Evolutionary conservation across 495 filamentous ascomycete genomes (phyloP).

Genomic region (Neurospora sp.): DNA sequence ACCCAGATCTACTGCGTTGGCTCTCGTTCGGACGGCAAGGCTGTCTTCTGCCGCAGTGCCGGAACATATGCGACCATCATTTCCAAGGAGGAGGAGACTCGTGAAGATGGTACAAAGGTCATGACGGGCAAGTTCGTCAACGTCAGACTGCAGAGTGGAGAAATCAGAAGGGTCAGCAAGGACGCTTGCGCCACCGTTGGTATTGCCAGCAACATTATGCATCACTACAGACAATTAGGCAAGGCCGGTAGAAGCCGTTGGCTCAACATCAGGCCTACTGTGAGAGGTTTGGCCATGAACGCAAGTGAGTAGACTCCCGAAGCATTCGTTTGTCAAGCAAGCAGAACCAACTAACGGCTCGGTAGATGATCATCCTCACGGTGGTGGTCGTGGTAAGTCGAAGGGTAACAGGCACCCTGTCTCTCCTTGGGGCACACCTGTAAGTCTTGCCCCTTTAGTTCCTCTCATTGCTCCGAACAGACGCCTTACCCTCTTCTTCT

Average conservation of each 20-base stretch:
- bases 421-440: constrained; percentile 91
- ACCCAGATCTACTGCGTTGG: constrained; percentile 87
- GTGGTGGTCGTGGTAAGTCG: constrained; percentile 96
- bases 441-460: constrained; percentile 39
- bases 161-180: constrained; percentile 75
- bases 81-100: constrained; percentile 66
- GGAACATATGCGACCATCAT: constrained; percentile 84
- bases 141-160: constrained; percentile 81
- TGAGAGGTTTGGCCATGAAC: constrained; percentile 97
- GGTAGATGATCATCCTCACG: constrained; percentile 83
- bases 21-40: constrained; percentile 57
- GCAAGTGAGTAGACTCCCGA: constrained; percentile 45
- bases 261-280: constrained; percentile 88
- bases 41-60: constrained; percentile 86
- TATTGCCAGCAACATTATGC: constrained; percentile 83
- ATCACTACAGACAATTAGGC: constrained; percentile 80
- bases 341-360: constrained; percentile 17
- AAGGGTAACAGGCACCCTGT: constrained; percentile 94
- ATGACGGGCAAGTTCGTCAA: constrained; percentile 59
- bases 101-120: constrained; percentile 42
- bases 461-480: neutral
- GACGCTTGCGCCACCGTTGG: constrained; percentile 92
- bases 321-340: neutral
- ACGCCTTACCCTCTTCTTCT: constrained; percentile 22
- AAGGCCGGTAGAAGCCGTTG: constrained; percentile 89